Evolutionary conservation across 192 early-diverging fungal genomes (phyloP), one percentile per base, ranked within the genome.

Genomic region (Powellomyces hirtus): DNA sequence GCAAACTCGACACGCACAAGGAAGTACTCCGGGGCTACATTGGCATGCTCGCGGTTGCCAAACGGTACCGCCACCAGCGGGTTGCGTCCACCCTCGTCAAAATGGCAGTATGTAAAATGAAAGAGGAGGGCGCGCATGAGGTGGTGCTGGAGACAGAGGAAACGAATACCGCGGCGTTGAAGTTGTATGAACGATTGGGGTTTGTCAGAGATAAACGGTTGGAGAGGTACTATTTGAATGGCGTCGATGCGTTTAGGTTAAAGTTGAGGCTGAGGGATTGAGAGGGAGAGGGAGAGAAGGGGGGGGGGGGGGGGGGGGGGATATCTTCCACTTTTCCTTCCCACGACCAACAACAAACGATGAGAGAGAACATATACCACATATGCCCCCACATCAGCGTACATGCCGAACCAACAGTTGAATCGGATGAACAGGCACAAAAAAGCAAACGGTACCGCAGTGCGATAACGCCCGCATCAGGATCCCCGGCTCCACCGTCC

Each of bases 1-100:
- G 91, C 71, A 91, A 91, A 75, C 70, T 96, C n/a, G 93, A 96
- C 52, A 58, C 42, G 36, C 92, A 95, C 72, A 71, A 81, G 38
- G 81, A 81, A 27, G 67, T 64, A 30, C 55, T 68, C 34, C 79
- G 95, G n/a, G 97, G 97, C 0, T 99, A 99, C 74, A 97, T 99
- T 58, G 97, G 88, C 42, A 99, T 99, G 97, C 81, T 99, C 26
- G 94, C 92, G 0, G 95, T 99, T 10, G 86, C 81, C n/a, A 90
- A 88, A 51, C 74, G 81, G 24, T 90, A 89, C 68, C 74, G 97
- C 30, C 90, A 93, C 64, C 82, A 75, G 18, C 88, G 92, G 18
- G 94, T 97, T 40, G 95, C 91, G 29, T 81, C 83, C 2, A 81
- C 76, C 4, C 75, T 99, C 24, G 95, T 97, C 2, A 59, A 83